Evolutionary conservation across 108 stramenopile genomes (phyloP).

Genomic region (Pseudonitzschia multistriata): DNA sequence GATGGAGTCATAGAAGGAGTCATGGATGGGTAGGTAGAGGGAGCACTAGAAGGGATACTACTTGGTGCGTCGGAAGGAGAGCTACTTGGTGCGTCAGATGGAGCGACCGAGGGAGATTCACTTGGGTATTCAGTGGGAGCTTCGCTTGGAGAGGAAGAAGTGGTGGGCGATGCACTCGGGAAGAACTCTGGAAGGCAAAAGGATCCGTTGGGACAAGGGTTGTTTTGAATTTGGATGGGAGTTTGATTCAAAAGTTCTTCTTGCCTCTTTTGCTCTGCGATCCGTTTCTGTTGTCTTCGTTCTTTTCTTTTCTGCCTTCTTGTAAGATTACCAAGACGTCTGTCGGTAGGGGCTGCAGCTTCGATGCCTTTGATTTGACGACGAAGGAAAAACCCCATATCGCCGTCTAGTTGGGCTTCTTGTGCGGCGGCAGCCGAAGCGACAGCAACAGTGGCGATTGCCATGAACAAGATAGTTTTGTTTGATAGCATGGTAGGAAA

Average conservation of each 20-base stretch:
- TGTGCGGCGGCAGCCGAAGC: not conserved
- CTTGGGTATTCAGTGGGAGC: slow-evolving; percentile 14
- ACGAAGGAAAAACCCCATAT: too few species aligned
- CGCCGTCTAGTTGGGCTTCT: too few species aligned
- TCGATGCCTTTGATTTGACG: too few species aligned
- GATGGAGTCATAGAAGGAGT: too few species aligned
- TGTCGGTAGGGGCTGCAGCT: too few species aligned
- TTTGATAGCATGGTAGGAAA: not conserved
- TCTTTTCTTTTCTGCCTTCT: not conserved
- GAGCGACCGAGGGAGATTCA: slow-evolving; percentile 9
- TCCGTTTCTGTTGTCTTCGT: too few species aligned
- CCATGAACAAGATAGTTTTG: not conserved
- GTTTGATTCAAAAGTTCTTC: not conserved
- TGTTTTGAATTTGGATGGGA: not conserved
- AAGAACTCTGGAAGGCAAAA: not conserved
- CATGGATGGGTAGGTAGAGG: too few species aligned
- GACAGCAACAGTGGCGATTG: not conserved
- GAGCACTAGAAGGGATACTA: not conserved
- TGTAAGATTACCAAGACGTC: too few species aligned
- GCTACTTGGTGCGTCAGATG: slow-evolving; percentile 18
- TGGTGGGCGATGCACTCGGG: slow-evolving; percentile 2
- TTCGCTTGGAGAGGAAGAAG: not conserved
- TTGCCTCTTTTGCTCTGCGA: not conserved
- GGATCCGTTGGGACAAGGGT: not conserved
- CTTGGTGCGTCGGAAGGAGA: slow-evolving; percentile 5